Base-by-base conservation (phyloP, 768 basidiomycete species). In the Lactarius evosmus region DNA sequence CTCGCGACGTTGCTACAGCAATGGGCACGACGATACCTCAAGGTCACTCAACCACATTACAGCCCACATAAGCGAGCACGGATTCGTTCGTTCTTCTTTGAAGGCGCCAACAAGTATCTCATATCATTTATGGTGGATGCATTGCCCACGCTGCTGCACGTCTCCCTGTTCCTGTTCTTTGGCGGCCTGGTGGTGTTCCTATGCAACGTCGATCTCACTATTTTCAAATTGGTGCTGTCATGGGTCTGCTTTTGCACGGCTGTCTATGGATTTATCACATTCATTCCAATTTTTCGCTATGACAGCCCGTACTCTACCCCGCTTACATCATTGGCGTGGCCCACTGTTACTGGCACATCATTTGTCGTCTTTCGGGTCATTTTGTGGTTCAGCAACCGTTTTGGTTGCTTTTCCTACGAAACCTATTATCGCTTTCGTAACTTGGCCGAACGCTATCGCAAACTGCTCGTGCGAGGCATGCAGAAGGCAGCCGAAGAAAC, bases 101-200 rank as follows among this genome's bases (percentile, higher is more conserved):
- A 36, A 41, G 36, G 25, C 4, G 12, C 27, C 19, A 27, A 41
- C 4, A 30, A 7, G 7, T 25, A 46, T 2, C 57, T 27, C 25
- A 12, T 64, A 14, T 32, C 52, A 0, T 14, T n/a, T 29, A 19
- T 25, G 5, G 9, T 44, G 0, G 63, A 64, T 8, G 40, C 17
- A 1, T 17, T 67, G 17, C 66, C 66, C 14, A 3, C 61, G 0
- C 25, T 66, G 19, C 33, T 67, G 29, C 62, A 54, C 30, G 33
- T 41, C 29, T 65, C 54, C 1, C 36, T 65, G 12, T 61, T 65
- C 52, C 46, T 65, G 7, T 65, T 64, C 62, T 34, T 64, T 46
- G 32, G 29, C 29, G 62, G 62, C 7, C 49, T 61, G 11, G 40
- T 51, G 1, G 29, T 41, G 5, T 61, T 60, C 33, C 22, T 64